These are phyloP conservation scores for Piloderma croceum DNA, from an alignment of 768 basidiomycete species.

Conservation along the genomic window DNA sequence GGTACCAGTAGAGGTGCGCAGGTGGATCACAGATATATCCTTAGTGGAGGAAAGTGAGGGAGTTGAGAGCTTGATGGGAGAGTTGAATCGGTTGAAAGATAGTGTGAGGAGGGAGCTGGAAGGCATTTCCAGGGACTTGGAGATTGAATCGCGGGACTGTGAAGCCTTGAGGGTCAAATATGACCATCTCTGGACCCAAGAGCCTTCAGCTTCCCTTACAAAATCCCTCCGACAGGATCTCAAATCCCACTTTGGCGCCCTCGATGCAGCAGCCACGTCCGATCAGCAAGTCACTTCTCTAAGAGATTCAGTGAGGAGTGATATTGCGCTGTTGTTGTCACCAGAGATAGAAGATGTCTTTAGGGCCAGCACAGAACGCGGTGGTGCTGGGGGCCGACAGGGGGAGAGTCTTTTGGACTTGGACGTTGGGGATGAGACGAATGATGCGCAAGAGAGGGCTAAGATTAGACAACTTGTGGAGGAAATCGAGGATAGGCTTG, in stretches of 20 bases:
- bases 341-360: conserved; percentile 61
- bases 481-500: conserved; percentile 76
- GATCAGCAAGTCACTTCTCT: conserved; percentile 70
- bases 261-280: conserved; percentile 73
- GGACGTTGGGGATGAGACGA: conserved; percentile 56
- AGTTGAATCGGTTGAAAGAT: conserved; percentile 55
- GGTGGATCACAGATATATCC: conserved; percentile 70
- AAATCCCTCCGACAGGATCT: conserved; percentile 72
- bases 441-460: conserved; percentile 60
- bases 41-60: conserved; percentile 63
- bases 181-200: conserved; percentile 81
- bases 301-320: conserved; percentile 65
- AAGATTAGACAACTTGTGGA: conserved; percentile 62
- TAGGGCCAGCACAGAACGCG: conserved; percentile 34
- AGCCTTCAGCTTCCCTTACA: conserved; percentile 69
- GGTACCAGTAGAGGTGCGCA: conserved; percentile 62
- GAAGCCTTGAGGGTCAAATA: conserved; percentile 86
- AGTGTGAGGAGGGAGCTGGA: conserved; percentile 59
- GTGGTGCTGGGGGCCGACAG: too few species aligned
- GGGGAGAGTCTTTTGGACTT: conserved; percentile 61
- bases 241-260: conserved; percentile 62
- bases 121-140: conserved; percentile 57
- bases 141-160: conserved; percentile 80
- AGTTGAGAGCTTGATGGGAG: conserved; percentile 56
- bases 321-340: conserved; percentile 59